Conservation (phyloP, 208 protist genomes). For the Acanthamoeba royreba region DNA sequence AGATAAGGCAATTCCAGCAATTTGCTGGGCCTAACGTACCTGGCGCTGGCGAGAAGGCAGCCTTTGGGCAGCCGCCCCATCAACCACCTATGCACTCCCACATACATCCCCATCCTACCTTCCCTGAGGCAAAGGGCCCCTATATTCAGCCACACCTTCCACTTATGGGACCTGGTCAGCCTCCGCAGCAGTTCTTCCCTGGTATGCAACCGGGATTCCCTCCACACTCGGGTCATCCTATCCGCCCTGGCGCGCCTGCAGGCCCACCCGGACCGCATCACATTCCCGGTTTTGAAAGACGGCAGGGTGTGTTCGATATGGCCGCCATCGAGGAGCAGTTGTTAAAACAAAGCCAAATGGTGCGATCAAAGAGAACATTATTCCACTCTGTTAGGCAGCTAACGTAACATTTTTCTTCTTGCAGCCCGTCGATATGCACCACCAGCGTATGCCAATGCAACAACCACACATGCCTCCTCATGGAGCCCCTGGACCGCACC, state of each 20-base stretch:
- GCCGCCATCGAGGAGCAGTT: conserved; percentile 20
- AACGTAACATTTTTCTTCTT: not conserved
- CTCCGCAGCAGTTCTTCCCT: not conserved
- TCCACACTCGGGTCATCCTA: not conserved
- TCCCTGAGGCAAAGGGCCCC: not conserved
- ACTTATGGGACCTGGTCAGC: not conserved
- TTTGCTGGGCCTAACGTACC: not conserved
- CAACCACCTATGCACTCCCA: too few species aligned
- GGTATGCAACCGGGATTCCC: not conserved
- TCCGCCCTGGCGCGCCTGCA: not conserved
- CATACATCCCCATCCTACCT: not conserved
- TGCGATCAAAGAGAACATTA: too few species aligned
- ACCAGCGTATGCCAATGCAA: not conserved
- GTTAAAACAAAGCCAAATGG: not conserved
- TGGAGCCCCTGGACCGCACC: not conserved
- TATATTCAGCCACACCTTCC: not conserved
- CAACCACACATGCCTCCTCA: not conserved
- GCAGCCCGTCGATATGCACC: not conserved
- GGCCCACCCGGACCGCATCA: not conserved
- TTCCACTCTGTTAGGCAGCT: not conserved
- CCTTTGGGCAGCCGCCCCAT: not conserved
- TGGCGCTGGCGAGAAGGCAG: not conserved
- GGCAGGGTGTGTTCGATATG: conserved; percentile 26
- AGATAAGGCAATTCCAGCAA: conserved; percentile 10
- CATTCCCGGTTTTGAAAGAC: not conserved